Percentiles rank a stretch among this genome's conserved stretches.
These are phyloP conservation scores for Podospora fimiseda DNA, from an alignment of 495 filamentous ascomycete genomes.

Conservation along the genomic window DNA sequence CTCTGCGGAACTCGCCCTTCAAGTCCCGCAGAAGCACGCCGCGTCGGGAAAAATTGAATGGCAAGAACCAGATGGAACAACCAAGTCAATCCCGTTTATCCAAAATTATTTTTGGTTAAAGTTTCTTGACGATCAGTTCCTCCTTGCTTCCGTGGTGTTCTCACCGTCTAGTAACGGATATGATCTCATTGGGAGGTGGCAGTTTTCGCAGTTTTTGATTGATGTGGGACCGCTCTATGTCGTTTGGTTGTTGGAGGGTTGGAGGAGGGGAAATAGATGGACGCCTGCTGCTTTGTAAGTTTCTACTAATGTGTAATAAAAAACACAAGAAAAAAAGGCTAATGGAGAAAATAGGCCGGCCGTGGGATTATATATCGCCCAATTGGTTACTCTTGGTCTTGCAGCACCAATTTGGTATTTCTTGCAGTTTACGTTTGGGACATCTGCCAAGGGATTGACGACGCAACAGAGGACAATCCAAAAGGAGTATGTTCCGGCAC, in stretches of 20 bases:
- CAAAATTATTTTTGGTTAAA: neutral
- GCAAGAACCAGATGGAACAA: no score
- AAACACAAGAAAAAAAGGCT: neutral
- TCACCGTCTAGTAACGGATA: neutral
- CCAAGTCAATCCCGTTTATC: neutral
- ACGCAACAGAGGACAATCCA: neutral
- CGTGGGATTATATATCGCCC: neutral
- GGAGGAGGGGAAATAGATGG: no score
- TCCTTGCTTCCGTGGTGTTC: neutral
- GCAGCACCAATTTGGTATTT: neutral
- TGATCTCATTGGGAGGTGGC: neutral
- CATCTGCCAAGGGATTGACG: neutral
- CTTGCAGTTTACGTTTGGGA: neutral
- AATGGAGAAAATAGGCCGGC: neutral
- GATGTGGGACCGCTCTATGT: neutral
- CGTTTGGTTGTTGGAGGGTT: neutral
- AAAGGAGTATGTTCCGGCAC: neutral
- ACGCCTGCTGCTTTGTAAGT: neutral
- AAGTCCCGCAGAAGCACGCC: no score
- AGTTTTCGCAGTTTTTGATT: neutral
- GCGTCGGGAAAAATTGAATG: no score
- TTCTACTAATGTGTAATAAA: no score
- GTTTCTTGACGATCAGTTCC: neutral
- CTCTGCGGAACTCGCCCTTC: no score
- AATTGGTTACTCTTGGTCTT: neutral